Evolutionary conservation across 257 asterid genomes (phyloP).

Genomic region (Primulina huaijiensis): DNA sequence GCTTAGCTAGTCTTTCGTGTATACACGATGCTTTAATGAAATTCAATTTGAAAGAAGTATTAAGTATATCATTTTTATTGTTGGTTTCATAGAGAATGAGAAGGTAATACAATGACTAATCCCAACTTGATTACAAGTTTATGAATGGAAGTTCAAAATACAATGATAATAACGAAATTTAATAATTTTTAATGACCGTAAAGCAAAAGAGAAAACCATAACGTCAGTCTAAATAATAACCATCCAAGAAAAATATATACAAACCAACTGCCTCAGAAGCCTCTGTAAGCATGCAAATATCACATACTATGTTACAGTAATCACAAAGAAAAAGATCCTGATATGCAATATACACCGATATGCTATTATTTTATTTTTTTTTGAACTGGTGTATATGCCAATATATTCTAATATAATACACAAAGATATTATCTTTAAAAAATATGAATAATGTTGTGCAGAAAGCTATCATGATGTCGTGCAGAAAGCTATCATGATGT

Average conservation of each 20-base stretch:
- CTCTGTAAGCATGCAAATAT: no score
- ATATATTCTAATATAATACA: neutral
- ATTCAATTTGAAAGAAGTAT: no score
- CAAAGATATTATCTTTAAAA: neutral
- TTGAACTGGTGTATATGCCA: neutral
- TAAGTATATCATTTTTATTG: no score
- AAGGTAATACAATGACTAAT: no score
- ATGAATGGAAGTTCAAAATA: no score
- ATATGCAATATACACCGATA: neutral
- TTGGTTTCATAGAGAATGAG: no score
- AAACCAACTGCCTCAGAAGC: neutral
- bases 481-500: conserved; percentile 6
- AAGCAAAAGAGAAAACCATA: neutral
- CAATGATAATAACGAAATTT: no score
- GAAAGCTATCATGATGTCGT: conserved; percentile 3
- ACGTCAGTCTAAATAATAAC: neutral
- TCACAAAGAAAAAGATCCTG: neutral
- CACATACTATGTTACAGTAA: neutral
- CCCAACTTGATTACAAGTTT: no score
- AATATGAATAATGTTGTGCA: neutral
- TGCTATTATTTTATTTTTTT: no score
- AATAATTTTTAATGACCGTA: no score
- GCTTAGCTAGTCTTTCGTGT: no score
- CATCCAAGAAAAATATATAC: neutral
- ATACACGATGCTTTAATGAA: no score